These are phyloP conservation scores for Candida oleophila DNA, from an alignment of 805 yeast species.

Conservation along the genomic window DNA sequence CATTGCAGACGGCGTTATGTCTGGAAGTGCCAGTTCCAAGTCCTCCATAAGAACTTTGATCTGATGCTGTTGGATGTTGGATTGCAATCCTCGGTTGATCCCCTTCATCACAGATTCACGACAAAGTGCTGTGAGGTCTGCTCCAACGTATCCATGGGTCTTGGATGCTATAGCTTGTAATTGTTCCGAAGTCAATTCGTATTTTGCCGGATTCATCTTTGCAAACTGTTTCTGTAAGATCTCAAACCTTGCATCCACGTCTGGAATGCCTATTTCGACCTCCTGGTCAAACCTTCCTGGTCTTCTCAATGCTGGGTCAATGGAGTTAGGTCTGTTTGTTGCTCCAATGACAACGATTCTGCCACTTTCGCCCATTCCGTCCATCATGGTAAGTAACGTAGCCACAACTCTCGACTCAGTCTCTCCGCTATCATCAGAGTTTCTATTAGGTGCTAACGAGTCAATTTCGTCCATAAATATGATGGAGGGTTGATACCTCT, in stretches of 20 bases:
- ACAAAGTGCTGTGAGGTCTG: constrained; percentile 84
- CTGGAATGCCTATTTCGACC: constrained; percentile 90
- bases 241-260: constrained; percentile 71
- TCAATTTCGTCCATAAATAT: constrained; percentile 93
- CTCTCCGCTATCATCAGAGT: constrained; percentile 84
- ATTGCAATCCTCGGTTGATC: constrained; percentile 58
- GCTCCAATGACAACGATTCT: constrained; percentile 72
- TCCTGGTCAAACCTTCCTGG: constrained; percentile 92
- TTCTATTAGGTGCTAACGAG: constrained; percentile 82
- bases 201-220: constrained; percentile 45
- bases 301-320: constrained; percentile 73
- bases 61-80: constrained; percentile 21
- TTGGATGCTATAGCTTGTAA: constrained; percentile 64
- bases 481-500: constrained; percentile 80
- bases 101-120: constrained; percentile 87
- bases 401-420: constrained; percentile 90
- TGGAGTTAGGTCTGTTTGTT: constrained; percentile 66
- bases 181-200: constrained; percentile 51
- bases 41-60: constrained; percentile 55
- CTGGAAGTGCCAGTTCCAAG: constrained; percentile 68
- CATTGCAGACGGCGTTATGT: constrained; percentile 96
- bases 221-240: constrained; percentile 64
- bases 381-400: constrained; percentile 79
- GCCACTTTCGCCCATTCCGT: constrained; percentile 66
- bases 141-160: constrained; percentile 98